Evolutionary conservation across 805 yeast species (phyloP).

Genomic region (Cyberlindnera veronae): DNA sequence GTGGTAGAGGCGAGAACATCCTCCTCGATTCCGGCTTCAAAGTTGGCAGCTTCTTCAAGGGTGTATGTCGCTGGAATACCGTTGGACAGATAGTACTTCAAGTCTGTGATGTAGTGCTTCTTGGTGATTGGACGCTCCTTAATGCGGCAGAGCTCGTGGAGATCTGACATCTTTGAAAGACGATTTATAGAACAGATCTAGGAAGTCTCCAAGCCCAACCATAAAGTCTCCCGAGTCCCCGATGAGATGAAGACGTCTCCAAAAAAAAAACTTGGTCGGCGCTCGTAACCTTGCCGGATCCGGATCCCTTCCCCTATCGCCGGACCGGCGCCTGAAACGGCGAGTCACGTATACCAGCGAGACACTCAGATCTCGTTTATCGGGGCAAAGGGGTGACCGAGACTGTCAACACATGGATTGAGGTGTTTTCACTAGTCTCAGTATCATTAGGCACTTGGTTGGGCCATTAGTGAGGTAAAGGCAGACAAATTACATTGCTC

Average conservation of each 20-base stretch:
- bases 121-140: constrained; percentile 48
- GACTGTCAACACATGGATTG: too few relatives aligned
- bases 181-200: too few relatives aligned
- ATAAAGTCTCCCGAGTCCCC: too few relatives aligned
- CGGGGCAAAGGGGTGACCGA: too few relatives aligned
- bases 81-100: constrained; percentile 45
- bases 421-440: too few relatives aligned
- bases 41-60: constrained; percentile 67
- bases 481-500: too few relatives aligned
- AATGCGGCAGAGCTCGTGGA: constrained; percentile 61
- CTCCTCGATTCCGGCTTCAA: constrained; percentile 39
- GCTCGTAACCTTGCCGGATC: constrained; percentile 5
- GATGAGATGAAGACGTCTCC: constrained; percentile 1
- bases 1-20: constrained; percentile 49
- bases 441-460: neutral
- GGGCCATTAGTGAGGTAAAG: too few relatives aligned
- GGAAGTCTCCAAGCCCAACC: too few relatives aligned
- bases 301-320: neutral
- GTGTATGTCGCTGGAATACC: constrained; percentile 87
- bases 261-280: neutral
- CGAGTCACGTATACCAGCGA: too few relatives aligned
- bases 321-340: constrained; percentile 7
- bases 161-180: constrained; percentile 62
- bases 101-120: constrained; percentile 36
- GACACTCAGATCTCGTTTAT: too few relatives aligned